Base-by-base conservation (phyloP, 345 rosid genomes). In the Eutrema yunnanense region DNA sequence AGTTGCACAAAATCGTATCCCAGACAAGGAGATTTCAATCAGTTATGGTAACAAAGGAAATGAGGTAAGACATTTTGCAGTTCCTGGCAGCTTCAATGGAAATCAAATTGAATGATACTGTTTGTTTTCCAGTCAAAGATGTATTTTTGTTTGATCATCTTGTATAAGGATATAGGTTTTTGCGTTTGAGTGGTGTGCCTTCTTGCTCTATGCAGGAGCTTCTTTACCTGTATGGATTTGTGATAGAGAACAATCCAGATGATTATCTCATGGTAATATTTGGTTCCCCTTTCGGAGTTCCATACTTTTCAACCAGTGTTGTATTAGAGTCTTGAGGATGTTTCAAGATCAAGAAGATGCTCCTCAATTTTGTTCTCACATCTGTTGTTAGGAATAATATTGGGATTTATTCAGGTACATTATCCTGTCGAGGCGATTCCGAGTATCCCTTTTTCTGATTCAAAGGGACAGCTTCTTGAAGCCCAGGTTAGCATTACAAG, bases 1-100 rank as follows among this genome's bases (percentile, higher is more conserved):
- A 92, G 98, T 79, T 69, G 81, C 74, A 40, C 84, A 82, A 78
- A 77, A 57, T 81, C 73, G 84, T 49, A 66, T 79, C 34, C 73
- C 48, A 13, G 84, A 77, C 77, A 86, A 84, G 74, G 97, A 91
- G 87, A 83, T 94, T 71, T 77, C 81, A 49, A 94, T 94, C 65
- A 91, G 96, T 82, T 94, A 91, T 80, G 97, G 98, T 49, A 84
- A 82, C 87, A 94, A 91, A 83, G 97, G 98, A 70, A 94, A 94
- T 78, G 97, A 94, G 96, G 98, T 94, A 86, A 71, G 56, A 11
- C 40, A 8, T 22, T 65, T 22, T 56, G 51, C 59, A 61, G 29
- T 52, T 60, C 40, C 65, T 62, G 37, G 54, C 16, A 42, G 42
- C 74, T 69, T 67, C 44, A 65, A 48, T 30, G 49, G 61, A 58